Evolutionary conservation across 2,329 filamentous ascomycete genomes (phyloP).

Genomic region (Claviceps africana): DNA sequence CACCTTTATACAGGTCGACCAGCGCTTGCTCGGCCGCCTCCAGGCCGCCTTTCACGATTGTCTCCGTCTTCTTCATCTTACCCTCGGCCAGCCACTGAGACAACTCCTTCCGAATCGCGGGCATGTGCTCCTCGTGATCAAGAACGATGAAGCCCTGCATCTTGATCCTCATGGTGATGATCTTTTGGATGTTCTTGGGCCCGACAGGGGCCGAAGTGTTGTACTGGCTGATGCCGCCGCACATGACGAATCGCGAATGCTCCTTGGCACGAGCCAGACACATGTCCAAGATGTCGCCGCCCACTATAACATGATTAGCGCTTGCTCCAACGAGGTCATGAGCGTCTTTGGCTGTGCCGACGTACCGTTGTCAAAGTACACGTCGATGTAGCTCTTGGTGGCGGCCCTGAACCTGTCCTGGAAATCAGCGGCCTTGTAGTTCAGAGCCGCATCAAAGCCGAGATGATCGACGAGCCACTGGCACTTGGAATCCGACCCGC

Average conservation of each 20-base stretch:
- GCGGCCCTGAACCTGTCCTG: conserved; percentile 43
- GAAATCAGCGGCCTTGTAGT: conserved; percentile 55
- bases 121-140: conserved; percentile 47
- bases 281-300: conserved; percentile 55
- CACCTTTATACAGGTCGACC: conserved; percentile 49
- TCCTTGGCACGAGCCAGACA: conserved; percentile 49
- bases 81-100: conserved; percentile 56
- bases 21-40: conserved; percentile 48
- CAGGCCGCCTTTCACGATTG: conserved; percentile 56
- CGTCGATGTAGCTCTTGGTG: conserved; percentile 46
- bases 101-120: conserved; percentile 44
- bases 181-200: conserved; percentile 38
- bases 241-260: conserved; percentile 54
- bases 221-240: conserved; percentile 57
- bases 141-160: conserved; percentile 64
- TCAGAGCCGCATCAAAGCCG: conserved; percentile 52
- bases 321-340: no score
- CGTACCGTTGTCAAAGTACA: conserved; percentile 55
- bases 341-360: background rate
- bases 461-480: conserved; percentile 48
- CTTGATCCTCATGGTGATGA: conserved; percentile 40
- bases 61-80: conserved; percentile 58
- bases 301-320: conserved; percentile 27
- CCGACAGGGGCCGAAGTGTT: conserved; percentile 43
- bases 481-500: conserved; percentile 54